Percentiles rank a stretch among this genome's conserved stretches.
These are phyloP conservation scores for Sechiopsis laciniata DNA, from an alignment of 306 rosid genomes.

Conservation along the genomic window DNA sequence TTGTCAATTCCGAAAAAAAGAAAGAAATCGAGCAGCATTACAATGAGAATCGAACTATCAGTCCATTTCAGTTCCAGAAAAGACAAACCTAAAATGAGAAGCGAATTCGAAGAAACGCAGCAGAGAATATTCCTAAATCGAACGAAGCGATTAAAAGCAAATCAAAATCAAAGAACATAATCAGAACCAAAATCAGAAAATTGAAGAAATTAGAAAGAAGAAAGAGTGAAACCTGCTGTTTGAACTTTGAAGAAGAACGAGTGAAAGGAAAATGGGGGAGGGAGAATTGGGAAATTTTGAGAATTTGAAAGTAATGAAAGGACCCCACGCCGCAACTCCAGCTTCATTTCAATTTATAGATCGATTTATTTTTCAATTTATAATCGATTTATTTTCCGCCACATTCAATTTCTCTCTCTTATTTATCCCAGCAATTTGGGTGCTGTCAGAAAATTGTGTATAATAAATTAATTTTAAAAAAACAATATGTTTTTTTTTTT, in stretches of 20 bases:
- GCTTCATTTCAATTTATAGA: conserved; percentile 5
- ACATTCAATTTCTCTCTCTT: conserved; percentile 1
- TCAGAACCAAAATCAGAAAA: background rate
- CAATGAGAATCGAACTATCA: background rate
- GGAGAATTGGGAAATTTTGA: background rate
- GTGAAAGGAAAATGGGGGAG: background rate
- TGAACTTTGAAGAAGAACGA: background rate
- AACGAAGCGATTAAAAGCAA: background rate
- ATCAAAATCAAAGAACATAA: background rate
- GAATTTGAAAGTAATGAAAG: conserved; percentile 16
- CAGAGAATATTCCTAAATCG: background rate
- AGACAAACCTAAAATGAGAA: background rate
- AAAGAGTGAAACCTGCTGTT: background rate
- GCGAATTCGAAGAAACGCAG: background rate
- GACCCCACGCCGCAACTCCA: conserved; percentile 22
- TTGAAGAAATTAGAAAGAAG: background rate
- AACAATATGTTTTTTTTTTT: too few species aligned
- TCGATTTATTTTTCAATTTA: too few species aligned
- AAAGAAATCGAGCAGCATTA: background rate
- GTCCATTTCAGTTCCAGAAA: background rate
- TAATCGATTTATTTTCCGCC: background rate
- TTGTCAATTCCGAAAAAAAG: background rate
- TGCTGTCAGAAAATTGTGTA: too few species aligned
- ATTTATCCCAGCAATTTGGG: background rate
- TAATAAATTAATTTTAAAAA: too few species aligned